phyloP scores from a whole-genome alignment of 2,329 filamentous ascomycete genomes.

The Sporothrix dimorphospora region DNA sequence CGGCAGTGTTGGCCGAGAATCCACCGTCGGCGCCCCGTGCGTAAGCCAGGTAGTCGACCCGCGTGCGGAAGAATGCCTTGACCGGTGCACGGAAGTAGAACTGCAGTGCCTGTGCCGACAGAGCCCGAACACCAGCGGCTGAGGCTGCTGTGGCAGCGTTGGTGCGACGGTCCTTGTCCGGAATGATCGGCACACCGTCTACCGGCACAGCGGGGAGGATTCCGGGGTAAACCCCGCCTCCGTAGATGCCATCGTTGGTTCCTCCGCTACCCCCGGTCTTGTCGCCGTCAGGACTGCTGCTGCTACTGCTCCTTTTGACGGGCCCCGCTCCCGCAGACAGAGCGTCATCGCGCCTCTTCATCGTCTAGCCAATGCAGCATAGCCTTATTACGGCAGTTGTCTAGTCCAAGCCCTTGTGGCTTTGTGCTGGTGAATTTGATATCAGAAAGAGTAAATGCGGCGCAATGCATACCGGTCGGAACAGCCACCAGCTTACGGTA shows the following conservation, averaged over 20 bases:
- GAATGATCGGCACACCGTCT: constrained; percentile 38
- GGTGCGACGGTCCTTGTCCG: constrained; percentile 54
- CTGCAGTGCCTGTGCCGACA: constrained; percentile 80
- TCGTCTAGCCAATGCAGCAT: constrained; percentile 31
- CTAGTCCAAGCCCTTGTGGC: background rate
- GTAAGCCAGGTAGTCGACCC: constrained; percentile 78
- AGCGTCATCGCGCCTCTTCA: constrained; percentile 33
- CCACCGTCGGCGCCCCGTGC: constrained; percentile 49
- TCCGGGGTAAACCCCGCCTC: constrained; percentile 37
- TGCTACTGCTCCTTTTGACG: background rate
- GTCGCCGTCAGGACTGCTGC: background rate
- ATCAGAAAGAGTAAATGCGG: background rate
- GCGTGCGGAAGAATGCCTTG: constrained; percentile 88
- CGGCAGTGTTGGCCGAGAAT: background rate
- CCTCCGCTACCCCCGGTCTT: background rate
- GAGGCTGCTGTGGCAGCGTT: constrained; percentile 73
- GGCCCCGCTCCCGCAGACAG: constrained; percentile 21
- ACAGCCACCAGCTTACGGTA: background rate
- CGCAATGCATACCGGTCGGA: background rate
- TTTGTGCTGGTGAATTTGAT: background rate
- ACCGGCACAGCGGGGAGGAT: constrained; percentile 52
- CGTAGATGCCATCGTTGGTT: constrained; percentile 18
- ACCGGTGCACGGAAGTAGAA: constrained; percentile 92
- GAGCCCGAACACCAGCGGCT: constrained; percentile 79
- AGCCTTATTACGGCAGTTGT: constrained; percentile 6